phyloP scores from a whole-genome alignment of 371 early-diverging fungal genomes.

The Mortierella sp. region DNA sequence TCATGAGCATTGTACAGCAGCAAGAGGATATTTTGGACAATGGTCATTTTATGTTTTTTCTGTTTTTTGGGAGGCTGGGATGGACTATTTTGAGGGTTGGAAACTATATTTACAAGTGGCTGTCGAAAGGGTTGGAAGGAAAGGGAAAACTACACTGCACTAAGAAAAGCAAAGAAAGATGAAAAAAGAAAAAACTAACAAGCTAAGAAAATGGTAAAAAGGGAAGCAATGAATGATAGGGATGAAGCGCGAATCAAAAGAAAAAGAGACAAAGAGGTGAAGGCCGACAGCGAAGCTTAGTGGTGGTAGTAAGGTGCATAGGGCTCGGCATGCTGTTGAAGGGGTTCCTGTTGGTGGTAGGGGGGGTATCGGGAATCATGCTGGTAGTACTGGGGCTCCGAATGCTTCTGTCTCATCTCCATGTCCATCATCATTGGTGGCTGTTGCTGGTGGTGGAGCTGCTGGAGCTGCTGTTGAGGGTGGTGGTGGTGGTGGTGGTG shows the following conservation, averaged over 20 bases:
- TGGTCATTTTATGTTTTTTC: not conserved
- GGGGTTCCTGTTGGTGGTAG: slow-evolving; percentile 17
- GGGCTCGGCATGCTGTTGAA: slow-evolving; percentile 16
- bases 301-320: slow-evolving; percentile 33
- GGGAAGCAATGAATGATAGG: not conserved
- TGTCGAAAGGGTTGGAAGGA: not conserved
- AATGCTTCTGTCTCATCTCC: slow-evolving; percentile 31
- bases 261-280: not conserved
- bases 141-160: slow-evolving; percentile 4
- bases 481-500: slow-evolving; percentile 5
- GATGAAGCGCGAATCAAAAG: not conserved
- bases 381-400: slow-evolving; percentile 26
- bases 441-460: not conserved
- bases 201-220: not conserved
- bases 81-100: too few relatives aligned
- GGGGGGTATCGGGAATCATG: slow-evolving; percentile 23
- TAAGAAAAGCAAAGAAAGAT: not conserved
- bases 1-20: too few relatives aligned
- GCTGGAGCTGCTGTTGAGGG: slow-evolving; percentile 2
- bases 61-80: not conserved
- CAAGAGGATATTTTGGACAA: not conserved
- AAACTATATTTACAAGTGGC: not conserved
- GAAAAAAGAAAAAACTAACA: slow-evolving; percentile 3
- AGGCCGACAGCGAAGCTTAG: slow-evolving; percentile 1
- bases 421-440: slow-evolving; percentile 18